Evolutionary conservation across 805 yeast species (phyloP), one percentile per base, ranked within the genome.

Genomic region (Blastobotrys robertii): DNA sequence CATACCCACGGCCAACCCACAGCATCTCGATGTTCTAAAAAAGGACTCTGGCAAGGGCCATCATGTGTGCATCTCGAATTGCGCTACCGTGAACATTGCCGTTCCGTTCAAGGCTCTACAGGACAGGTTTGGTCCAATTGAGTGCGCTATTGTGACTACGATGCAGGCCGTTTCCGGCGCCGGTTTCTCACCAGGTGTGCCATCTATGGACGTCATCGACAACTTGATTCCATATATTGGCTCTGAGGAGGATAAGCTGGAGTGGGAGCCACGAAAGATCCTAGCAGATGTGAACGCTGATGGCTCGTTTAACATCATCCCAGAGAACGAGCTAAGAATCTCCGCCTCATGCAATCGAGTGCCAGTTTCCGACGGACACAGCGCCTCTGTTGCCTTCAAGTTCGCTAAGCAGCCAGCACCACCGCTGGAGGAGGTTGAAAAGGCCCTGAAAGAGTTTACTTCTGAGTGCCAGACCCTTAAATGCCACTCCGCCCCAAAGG

Each of bases 111-210:
- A 85, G 61, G 97, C 98, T n/a, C 72, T 92, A 56, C 83, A 81
- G 41, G 95, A 87, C 46, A 65, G 70, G 39, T 90, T 84, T 59
- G 98, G 97, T 39, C 97, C 97, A 37, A 76, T 92, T 47, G 88
- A 84, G 46, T 73, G 79, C 16, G 74, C 90, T 53, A 81, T 95
- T 10, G 76, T 95, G 39, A 85, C 97, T 43, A 92, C 98, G 11
- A 66, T 92, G 64, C 98, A 92, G 65, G 98, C 98, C 32, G 85
- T 92, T 51, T 88, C 97, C 3, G 98, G 98, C 55, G 98, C 95
- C 15, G 98, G 98, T 2, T 92, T 84, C 63, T 84, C 95, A 8
- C 98, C 98, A 39, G 98, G 98, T 63, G 95, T 88, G 44, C 79
- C 95, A 15, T 92, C 94, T 51, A 88, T 92, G 65, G 97, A 92